Evolutionary conservation across 2,329 filamentous ascomycete species (phyloP).

Genomic region (Diaporthe vaccinii): DNA sequence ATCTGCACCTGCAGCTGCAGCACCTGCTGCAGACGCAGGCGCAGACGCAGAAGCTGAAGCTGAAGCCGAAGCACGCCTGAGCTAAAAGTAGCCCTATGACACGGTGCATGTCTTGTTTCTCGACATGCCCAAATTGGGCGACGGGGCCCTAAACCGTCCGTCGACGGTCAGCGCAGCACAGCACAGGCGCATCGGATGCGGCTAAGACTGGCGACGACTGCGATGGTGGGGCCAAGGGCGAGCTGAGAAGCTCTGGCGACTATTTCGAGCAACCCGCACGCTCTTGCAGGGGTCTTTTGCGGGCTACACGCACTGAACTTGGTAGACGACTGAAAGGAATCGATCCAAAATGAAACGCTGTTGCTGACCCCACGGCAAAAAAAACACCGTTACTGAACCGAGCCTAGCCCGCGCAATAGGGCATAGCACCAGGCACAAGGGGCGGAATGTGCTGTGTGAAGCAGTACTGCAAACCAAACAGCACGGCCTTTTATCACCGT

Average conservation of each 20-base stretch:
- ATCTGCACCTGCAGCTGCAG: not conserved
- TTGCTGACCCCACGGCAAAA: conserved; percentile 14
- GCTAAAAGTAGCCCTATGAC: conserved; percentile 31
- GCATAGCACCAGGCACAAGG: conserved; percentile 4
- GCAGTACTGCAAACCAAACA: not conserved
- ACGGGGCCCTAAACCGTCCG: not conserved
- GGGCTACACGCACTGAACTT: not conserved
- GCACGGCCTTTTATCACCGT: not conserved
- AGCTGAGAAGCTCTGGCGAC: conserved; percentile 23
- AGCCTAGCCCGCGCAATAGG: conserved; percentile 1
- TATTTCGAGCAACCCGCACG: conserved; percentile 26
- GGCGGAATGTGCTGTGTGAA: not conserved
- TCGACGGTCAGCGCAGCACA: conserved; percentile 23
- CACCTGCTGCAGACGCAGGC: not conserved
- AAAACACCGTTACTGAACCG: not conserved
- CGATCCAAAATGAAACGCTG: conserved; percentile 25
- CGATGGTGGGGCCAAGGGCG: conserved; percentile 22
- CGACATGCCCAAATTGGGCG: not conserved
- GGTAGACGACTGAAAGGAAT: conserved; percentile 4
- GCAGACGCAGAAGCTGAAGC: conserved; percentile 13
- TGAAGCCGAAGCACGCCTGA: conserved; percentile 8
- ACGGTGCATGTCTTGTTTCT: not conserved
- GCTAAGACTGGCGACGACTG: conserved; percentile 8
- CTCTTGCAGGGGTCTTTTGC: conserved; percentile 26
- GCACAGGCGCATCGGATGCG: conserved; percentile 11